These are phyloP conservation scores for Trichoderma erinaceum DNA, from an alignment of 495 filamentous ascomycete genomes.

Conservation along the genomic window DNA sequence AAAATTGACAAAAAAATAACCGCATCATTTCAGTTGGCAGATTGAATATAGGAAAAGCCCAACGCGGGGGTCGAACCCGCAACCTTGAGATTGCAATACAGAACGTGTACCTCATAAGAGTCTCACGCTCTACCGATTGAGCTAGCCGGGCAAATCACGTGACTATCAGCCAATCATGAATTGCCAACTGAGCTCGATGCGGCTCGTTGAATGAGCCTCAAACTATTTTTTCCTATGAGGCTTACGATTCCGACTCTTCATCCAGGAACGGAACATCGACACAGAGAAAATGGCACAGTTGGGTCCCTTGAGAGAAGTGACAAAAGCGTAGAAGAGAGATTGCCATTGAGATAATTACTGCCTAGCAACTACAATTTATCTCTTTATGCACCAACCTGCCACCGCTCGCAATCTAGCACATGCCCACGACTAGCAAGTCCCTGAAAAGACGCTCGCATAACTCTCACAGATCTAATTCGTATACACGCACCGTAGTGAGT, in stretches of 20 bases:
- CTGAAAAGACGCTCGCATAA: too few species aligned
- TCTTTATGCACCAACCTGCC: too few species aligned
- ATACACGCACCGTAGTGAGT: too few species aligned
- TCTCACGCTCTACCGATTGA: slow-evolving; percentile 83
- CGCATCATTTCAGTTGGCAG: not conserved
- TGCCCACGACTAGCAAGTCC: too few species aligned
- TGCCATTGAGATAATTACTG: too few species aligned
- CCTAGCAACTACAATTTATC: too few species aligned
- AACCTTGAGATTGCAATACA: slow-evolving; percentile 20
- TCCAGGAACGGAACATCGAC: too few species aligned
- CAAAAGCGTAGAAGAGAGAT: too few species aligned
- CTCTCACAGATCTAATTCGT: too few species aligned
- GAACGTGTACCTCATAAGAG: slow-evolving; percentile 49
- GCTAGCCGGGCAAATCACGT: slow-evolving; percentile 47
- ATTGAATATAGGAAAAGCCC: slow-evolving; percentile 24
- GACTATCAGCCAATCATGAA: not conserved
- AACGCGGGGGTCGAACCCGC: slow-evolving; percentile 38
- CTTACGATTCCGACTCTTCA: not conserved
- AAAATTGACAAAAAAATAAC: not conserved
- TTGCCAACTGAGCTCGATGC: not conserved
- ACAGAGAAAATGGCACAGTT: too few species aligned
- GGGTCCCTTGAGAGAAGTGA: too few species aligned
- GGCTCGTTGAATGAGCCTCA: not conserved
- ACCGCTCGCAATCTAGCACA: too few species aligned
- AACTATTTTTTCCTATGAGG: not conserved